phyloP scores from a whole-genome alignment of 306 rosid species.

The Pueraria montana region DNA sequence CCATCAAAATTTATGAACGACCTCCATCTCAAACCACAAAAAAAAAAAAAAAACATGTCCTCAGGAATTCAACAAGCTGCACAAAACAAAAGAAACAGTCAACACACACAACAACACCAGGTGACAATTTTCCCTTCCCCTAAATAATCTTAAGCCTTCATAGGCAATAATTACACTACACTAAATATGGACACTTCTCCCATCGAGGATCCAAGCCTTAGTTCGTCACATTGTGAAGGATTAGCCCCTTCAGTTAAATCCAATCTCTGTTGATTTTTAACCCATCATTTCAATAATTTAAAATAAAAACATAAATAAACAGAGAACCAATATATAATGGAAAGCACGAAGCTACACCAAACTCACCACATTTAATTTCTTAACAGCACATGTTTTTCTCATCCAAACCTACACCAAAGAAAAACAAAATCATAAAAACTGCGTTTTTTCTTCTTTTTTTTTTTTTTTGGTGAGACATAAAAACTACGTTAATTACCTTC shows the following conservation, averaged over 20 bases:
- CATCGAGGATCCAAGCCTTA: background rate
- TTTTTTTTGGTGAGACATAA: too few species aligned
- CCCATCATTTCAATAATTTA: background rate
- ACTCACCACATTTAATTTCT: background rate
- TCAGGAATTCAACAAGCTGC: constrained; percentile 47
- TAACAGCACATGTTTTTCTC: background rate
- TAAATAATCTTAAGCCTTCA: background rate
- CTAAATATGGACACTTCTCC: background rate
- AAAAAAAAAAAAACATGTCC: constrained; percentile 23
- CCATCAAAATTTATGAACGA: constrained; percentile 39
- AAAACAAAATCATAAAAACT: background rate
- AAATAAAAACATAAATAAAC: background rate
- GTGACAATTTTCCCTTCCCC: constrained; percentile 6
- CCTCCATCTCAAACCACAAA: constrained; percentile 32
- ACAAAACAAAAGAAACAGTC: constrained; percentile 25
- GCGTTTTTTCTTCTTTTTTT: too few species aligned
- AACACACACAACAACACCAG: constrained; percentile 13
- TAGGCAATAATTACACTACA: background rate
- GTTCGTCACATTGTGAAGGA: background rate
- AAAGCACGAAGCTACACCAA: constrained; percentile 36
- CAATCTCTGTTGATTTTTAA: background rate
- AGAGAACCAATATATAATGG: background rate
- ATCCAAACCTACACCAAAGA: background rate
- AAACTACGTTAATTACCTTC: constrained; percentile 34
- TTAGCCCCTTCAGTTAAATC: background rate